Evolutionary conservation across 2,329 filamentous ascomycete genomes (phyloP), one percentile per base, ranked within the genome.

Genomic region (Westerdykella ornata): DNA sequence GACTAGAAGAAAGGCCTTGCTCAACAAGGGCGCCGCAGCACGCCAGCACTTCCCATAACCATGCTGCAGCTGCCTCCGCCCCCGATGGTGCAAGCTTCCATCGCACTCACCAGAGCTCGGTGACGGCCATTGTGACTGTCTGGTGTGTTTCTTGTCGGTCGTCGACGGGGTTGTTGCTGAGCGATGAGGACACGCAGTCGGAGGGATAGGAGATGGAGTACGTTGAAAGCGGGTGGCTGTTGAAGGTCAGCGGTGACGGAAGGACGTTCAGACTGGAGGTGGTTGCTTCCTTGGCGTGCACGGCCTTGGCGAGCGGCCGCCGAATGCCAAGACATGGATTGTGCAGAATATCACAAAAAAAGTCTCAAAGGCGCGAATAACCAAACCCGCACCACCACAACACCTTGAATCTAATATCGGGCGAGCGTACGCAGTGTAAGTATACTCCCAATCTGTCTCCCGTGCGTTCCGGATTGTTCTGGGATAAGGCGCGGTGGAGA

Each of bases 71-170:
- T 60, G 56, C 49, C 53, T 53, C 53, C 41, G 16, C 48, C 46
- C 45, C 43, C 39, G 37, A 51, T 50, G 45, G 46, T 42, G 46
- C 51, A 54, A 63, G 57, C 57, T 58, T 51, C 53, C 49, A 46
- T 43, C 31, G 47, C 66, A 80, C 84, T 73, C 78, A 92, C 86
- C 86, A 92, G 68, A 84, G 78, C 75, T 89, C 85, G 62, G 30
- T 33, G 30, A 83, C 74, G 68, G 81, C 71, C 85, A 92, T 90
- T 64, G 72, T 83, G 75, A 59, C 55, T 53, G 59, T 48, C 45
- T 36, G 54, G 29, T 52, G 47, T 41, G 46, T 38, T 37, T 35
- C 54, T 44, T 49, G 53, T 39, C 37, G 43, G 35, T 40, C 43
- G 48, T 48, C 35, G 46, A 37, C 48, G 32, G 43, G 47, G 53